These are phyloP conservation scores for Cutaneotrichosporon cavernicola DNA, from an alignment of 1,284 basidiomycete species.

Conservation along the genomic window DNA sequence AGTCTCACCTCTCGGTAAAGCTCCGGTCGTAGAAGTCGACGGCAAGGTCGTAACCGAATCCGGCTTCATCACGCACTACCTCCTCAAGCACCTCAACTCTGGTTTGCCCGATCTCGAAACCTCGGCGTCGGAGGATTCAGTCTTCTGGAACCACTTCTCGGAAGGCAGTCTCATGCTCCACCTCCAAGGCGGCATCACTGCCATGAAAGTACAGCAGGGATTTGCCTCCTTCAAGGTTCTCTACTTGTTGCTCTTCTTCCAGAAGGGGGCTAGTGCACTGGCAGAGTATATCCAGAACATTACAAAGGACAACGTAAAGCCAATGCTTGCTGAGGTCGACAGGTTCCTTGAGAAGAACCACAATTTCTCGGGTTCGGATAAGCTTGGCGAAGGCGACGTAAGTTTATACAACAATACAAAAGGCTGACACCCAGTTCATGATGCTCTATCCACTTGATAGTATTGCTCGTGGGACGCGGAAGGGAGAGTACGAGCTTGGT, in stretches of 20 bases:
- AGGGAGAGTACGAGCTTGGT: conserved; percentile 9
- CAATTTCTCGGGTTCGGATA: conserved; percentile 39
- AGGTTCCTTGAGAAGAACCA: conserved; percentile 27
- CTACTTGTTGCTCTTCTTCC: conserved; percentile 11
- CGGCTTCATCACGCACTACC: conserved; percentile 37
- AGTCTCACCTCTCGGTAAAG: conserved; percentile 38
- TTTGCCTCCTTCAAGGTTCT: conserved; percentile 4
- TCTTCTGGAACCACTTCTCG: conserved; percentile 44
- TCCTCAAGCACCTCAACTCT: conserved; percentile 25
- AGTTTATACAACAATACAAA: conserved; percentile 18
- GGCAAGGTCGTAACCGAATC: conserved; percentile 38
- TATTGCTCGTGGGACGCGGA: conserved; percentile 1
- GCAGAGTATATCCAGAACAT: conserved; percentile 4
- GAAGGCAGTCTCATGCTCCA: conserved; percentile 44
- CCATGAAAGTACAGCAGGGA: conserved; percentile 2
- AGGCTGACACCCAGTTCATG: conserved; percentile 20
- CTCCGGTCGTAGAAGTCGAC: conserved; percentile 39
- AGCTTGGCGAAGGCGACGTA: conserved; percentile 45
- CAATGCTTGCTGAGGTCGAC: conserved; percentile 34
- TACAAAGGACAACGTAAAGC: conserved; percentile 16
- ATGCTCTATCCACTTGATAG: conserved; percentile 20
- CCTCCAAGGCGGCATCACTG: conserved; percentile 26
- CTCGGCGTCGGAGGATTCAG: conserved; percentile 24
- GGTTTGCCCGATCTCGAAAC: conserved; percentile 23
- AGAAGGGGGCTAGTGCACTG: background rate